A percentile compares a stretch with the other conserved stretches of the same genome.
These are phyloP conservation scores for Stachybotrys echinatus DNA, from an alignment of 2,329 filamentous ascomycete species.

Conservation along the genomic window DNA sequence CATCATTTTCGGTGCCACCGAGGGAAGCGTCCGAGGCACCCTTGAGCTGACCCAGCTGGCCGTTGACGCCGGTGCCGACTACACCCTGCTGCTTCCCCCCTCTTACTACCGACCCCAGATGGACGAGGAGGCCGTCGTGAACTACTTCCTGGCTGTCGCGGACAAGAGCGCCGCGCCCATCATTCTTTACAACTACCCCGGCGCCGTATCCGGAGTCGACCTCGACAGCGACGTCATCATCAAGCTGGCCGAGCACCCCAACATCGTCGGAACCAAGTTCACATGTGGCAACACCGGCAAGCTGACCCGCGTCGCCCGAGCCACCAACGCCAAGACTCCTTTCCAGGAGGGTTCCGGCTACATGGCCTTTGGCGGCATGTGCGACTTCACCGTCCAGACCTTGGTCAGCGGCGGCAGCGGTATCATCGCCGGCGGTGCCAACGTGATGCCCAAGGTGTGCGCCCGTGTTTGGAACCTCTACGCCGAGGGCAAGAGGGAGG, in stretches of 20 bases:
- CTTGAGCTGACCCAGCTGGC: slow-evolving; percentile 67
- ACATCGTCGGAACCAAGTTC: slow-evolving; percentile 87
- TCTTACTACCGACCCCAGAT: slow-evolving; percentile 78
- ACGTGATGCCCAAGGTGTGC: slow-evolving; percentile 79
- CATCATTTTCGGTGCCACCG: slow-evolving; percentile 76
- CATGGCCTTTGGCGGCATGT: slow-evolving; percentile 84
- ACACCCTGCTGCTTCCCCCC: slow-evolving; percentile 72
- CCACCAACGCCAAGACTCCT: slow-evolving; percentile 66
- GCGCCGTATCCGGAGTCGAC: slow-evolving; percentile 80
- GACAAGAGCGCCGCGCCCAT: slow-evolving; percentile 72
- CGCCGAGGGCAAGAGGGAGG: slow-evolving; percentile 64
- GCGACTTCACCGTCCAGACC: slow-evolving; percentile 82
- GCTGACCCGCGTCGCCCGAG: slow-evolving; percentile 73
- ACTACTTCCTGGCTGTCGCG: slow-evolving; percentile 71
- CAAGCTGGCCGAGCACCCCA: slow-evolving; percentile 70
- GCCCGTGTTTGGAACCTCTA: slow-evolving; percentile 75
- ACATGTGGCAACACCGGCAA: slow-evolving; percentile 90
- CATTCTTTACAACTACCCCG: slow-evolving; percentile 87
- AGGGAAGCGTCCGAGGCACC: slow-evolving; percentile 77
- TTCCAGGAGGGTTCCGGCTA: slow-evolving; percentile 57
- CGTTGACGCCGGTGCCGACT: slow-evolving; percentile 68
- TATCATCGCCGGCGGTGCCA: slow-evolving; percentile 81
- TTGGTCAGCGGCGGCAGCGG: slow-evolving; percentile 73
- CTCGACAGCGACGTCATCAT: slow-evolving; percentile 87
- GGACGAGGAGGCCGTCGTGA: slow-evolving; percentile 66